These are phyloP conservation scores for Chlorophyllum brunneum DNA, from an alignment of 768 basidiomycete species.

Conservation along the genomic window DNA sequence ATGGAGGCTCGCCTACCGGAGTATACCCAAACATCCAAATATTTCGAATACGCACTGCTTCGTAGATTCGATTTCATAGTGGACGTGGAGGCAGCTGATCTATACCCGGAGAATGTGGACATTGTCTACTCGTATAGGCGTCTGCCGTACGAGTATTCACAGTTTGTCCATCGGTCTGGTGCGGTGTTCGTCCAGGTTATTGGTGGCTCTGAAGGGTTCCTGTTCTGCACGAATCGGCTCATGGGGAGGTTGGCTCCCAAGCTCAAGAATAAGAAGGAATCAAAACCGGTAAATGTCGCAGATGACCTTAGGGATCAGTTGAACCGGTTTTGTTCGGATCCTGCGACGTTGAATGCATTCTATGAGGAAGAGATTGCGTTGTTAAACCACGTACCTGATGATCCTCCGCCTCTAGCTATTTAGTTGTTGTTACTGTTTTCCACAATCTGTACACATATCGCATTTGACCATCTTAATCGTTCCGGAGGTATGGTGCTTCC, in stretches of 20 bases:
- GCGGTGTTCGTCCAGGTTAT: constrained; percentile 88
- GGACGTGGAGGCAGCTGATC: constrained; percentile 72
- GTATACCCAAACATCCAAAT: constrained; percentile 60
- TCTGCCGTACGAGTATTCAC: constrained; percentile 72
- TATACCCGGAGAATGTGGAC: constrained; percentile 80
- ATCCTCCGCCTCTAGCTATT: constrained; percentile 51
- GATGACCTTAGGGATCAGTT: constrained; percentile 60
- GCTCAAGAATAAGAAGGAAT: constrained; percentile 54
- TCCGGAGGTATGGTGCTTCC: too few species aligned
- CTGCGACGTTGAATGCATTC: constrained; percentile 50
- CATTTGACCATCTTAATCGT: too few species aligned
- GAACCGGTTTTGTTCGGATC: constrained; percentile 62
- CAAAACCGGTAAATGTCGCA: constrained; percentile 53
- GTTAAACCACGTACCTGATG: constrained; percentile 40
- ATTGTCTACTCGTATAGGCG: constrained; percentile 90
- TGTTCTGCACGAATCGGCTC: constrained; percentile 87
- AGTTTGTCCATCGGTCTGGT: constrained; percentile 90
- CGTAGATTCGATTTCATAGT: constrained; percentile 77
- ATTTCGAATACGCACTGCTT: constrained; percentile 80
- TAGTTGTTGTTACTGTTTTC: constrained; percentile 15
- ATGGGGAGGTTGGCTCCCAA: constrained; percentile 63
- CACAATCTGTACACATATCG: too few species aligned
- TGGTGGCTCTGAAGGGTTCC: constrained; percentile 73
- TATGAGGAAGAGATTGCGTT: constrained; percentile 68
- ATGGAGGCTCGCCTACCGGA: constrained; percentile 66